A percentile compares a stretch with the other conserved stretches of the same genome.
Evolutionary conservation across 202 grass and related monocot species (phyloP).

Genomic region (Miscanthus sacchariflorus): DNA sequence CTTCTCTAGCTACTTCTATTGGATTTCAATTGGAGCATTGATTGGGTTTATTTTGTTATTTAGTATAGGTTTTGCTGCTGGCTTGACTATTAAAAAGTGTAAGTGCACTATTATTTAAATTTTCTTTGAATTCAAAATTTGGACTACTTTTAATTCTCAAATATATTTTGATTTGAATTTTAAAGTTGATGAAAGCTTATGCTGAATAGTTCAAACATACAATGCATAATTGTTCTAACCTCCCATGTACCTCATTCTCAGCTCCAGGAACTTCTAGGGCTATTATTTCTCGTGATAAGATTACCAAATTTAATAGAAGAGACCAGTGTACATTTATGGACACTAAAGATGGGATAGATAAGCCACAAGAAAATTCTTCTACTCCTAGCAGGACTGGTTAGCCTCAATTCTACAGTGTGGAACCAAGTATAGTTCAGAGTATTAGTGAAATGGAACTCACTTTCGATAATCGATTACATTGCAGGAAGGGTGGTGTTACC

Average conservation of each 20-base stretch:
- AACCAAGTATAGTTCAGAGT: not conserved
- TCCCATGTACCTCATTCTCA: conserved; percentile 37
- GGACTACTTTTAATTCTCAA: not conserved
- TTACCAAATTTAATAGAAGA: conserved; percentile 41
- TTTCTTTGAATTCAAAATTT: conserved; percentile 21
- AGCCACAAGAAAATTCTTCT: conserved; percentile 29
- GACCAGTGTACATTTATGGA: not conserved
- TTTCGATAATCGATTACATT: conserved; percentile 26
- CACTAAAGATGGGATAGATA: conserved; percentile 23
- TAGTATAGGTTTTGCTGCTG: conserved; percentile 64
- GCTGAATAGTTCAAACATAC: not conserved
- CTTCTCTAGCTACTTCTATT: conserved; percentile 72
- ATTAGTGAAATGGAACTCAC: not conserved
- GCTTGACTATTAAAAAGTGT: conserved; percentile 74
- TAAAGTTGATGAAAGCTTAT: conserved; percentile 12
- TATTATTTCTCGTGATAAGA: conserved; percentile 77
- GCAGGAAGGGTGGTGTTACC: conserved; percentile 85
- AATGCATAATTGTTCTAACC: conserved; percentile 25
- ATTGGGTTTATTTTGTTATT: conserved; percentile 66
- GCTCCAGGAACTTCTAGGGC: conserved; percentile 62
- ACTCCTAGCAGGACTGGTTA: conserved; percentile 54
- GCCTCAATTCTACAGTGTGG: conserved; percentile 24
- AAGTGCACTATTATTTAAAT: conserved; percentile 17
- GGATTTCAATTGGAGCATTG: conserved; percentile 80
- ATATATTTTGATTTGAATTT: not conserved